Percentiles rank a stretch among this genome's conserved stretches.
phyloP scores from a whole-genome alignment of 2,329 filamentous ascomycete genomes.

The Calonectria multiphialidica region DNA sequence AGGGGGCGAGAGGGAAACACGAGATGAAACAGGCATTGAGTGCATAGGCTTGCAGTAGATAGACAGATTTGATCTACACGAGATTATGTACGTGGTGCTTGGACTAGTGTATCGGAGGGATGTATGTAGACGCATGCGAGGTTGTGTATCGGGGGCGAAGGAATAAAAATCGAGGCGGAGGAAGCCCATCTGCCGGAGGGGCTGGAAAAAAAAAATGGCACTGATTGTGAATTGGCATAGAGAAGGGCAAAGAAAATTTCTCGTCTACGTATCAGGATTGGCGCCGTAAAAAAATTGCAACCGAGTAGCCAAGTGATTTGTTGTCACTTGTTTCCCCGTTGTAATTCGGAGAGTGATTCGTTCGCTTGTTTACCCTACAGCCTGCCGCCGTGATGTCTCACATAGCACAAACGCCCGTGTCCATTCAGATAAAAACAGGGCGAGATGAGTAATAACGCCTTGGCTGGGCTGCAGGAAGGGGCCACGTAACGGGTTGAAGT shows the following conservation, averaged over 20 bases:
- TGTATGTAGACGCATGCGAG: neutral
- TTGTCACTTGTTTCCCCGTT: constrained; percentile 1
- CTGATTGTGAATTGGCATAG: neutral
- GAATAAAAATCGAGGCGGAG: neutral
- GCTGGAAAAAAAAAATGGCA: neutral
- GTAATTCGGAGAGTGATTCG: constrained; percentile 8
- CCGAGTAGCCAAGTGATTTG: neutral
- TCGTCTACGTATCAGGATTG: neutral
- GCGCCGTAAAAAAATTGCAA: neutral
- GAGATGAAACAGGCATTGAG: neutral
- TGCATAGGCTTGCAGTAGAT: constrained; percentile 6
- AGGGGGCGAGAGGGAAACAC: neutral
- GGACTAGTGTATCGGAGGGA: neutral
- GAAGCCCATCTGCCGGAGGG: neutral
- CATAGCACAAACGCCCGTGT: neutral
- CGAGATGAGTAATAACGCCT: constrained; percentile 14
- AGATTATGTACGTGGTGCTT: constrained; percentile 11
- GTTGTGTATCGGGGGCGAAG: neutral
- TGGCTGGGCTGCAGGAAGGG: neutral
- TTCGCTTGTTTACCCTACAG: constrained; percentile 12
- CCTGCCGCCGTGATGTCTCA: constrained; percentile 13
- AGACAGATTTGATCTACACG: neutral
- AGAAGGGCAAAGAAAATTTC: too few species aligned
- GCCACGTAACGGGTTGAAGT: constrained; percentile 8
- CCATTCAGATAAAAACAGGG: constrained; percentile 4